Conservation (phyloP, 2,329 filamentous ascomycete species). For the Aspergillus quadrilineatus region DNA sequence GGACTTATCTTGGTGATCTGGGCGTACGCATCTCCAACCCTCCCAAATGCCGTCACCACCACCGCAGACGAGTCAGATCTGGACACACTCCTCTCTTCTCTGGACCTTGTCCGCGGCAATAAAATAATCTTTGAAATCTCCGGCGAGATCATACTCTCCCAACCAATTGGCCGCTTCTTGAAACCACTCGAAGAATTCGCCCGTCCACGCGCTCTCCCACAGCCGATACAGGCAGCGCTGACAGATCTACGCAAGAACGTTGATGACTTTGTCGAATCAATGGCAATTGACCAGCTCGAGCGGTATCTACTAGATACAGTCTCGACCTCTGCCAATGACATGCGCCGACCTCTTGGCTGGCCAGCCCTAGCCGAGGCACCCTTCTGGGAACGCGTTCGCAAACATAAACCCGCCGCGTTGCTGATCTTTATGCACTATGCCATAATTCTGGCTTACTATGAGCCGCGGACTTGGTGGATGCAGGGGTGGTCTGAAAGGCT, state of each 20-base stretch:
- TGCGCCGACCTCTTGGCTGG: neutral
- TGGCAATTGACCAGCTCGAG: neutral
- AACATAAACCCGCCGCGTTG: neutral
- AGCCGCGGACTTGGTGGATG: neutral
- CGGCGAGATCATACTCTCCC: neutral
- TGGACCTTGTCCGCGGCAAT: neutral
- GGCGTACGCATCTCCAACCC: neutral
- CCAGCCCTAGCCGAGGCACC: neutral
- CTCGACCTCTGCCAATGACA: neutral
- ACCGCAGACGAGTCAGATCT: neutral
- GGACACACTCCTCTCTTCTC: neutral
- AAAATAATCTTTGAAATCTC: neutral
- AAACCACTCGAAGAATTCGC: neutral
- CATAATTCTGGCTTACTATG: neutral
- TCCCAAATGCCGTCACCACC: neutral
- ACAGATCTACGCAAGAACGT: neutral
- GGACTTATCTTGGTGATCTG: neutral
- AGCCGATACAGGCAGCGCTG: neutral
- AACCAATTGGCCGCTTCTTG: neutral
- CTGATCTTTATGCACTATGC: neutral
- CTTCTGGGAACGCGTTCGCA: neutral
- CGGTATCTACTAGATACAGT: neutral
- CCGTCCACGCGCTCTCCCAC: neutral
- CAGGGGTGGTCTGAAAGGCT: neutral
- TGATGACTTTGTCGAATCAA: neutral